Evolutionary conservation across 2,329 filamentous ascomycete genomes (phyloP), one percentile per base, ranked within the genome.

Genomic region (Alternaria rosae): DNA sequence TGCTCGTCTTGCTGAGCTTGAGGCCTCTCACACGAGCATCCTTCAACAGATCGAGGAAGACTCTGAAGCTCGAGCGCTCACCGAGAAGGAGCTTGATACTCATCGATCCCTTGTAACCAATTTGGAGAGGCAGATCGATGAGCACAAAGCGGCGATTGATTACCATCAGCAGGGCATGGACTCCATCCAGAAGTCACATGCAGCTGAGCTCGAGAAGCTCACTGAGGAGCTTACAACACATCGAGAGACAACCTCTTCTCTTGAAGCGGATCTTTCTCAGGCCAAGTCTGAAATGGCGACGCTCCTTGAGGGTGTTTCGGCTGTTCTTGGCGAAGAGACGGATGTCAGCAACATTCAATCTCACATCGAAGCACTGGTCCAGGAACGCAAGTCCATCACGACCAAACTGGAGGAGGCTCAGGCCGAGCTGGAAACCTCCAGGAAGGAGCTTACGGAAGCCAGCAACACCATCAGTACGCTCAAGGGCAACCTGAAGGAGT

Each of bases 1-100:
- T 12, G 76, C 85, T 41, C 92, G 89, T 70, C 89, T 97, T 28
- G 85, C 88, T 4, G 87, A 91, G 67, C 84, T 97, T 13, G 93
- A 97, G 78, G 82, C 89, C 66, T 87, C 90, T 5, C 91, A 96
- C 74, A 79, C 86, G 30, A 85, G 85, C 25, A 87, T 91, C 53
- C 87, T 88, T 71, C 80, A 85, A 48, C 87, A 94, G 70, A 85
- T 96, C 11, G 87, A 92, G 41, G 86, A 91, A 55, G 86, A 90
- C 45, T 84, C 85, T 9, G 85, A 87, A 54, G 85, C 87, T 1
- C 88, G 88, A 56, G 87, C 88, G 21, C 78, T 85, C 20, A 84
- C 82, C 15, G 81, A 83, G 64, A 82, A 81, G 54, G 84, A 88
- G 61, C 79, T 88, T 6, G 62, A 80, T n/a, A 82, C 81, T 35